Conservation (phyloP, 805 yeast species). For the Candida dendrica region DNA sequence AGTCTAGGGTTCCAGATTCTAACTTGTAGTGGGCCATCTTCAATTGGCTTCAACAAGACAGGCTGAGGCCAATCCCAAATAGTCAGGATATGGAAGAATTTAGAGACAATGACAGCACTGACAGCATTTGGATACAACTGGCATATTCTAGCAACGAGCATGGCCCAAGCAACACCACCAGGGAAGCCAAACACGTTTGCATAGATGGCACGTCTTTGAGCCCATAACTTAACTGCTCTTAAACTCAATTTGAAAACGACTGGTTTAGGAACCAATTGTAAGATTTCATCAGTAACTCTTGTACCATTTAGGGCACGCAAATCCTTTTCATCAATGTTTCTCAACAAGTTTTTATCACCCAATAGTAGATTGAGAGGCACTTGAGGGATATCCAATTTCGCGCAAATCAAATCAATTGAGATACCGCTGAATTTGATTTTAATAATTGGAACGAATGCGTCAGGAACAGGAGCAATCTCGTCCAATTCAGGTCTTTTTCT, state of each 20-base stretch:
- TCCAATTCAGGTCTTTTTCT: conserved; percentile 74
- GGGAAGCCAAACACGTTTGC: conserved; percentile 96
- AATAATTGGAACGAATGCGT: conserved; percentile 96
- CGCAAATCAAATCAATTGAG: conserved; percentile 88
- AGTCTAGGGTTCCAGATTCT: conserved; percentile 94
- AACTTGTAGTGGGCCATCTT: conserved; percentile 94
- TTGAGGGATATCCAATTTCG: conserved; percentile 74
- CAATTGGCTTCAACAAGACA: conserved; percentile 83
- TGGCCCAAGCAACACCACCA: conserved; percentile 99
- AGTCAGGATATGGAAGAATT: conserved; percentile 78
- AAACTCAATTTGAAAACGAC: conserved; percentile 88
- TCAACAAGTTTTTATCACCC: conserved; percentile 75
- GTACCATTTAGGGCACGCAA: conserved; percentile 90
- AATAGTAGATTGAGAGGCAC: conserved; percentile 71
- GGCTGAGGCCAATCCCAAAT: conserved; percentile 99
- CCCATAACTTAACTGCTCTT: conserved; percentile 94
- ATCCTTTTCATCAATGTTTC: conserved; percentile 88
- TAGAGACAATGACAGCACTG: conserved; percentile 82
- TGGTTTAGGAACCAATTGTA: conserved; percentile 85
- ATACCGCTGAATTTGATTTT: conserved; percentile 84
- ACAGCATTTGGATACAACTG: conserved; percentile 95
- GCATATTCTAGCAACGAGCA: conserved; percentile 96
- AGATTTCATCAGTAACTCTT: conserved; percentile 91
- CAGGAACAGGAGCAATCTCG: conserved; percentile 90
- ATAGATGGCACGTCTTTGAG: conserved; percentile 88